Conservation (phyloP, 2,329 filamentous ascomycete species). For the Paecilomyces sp. region DNA sequence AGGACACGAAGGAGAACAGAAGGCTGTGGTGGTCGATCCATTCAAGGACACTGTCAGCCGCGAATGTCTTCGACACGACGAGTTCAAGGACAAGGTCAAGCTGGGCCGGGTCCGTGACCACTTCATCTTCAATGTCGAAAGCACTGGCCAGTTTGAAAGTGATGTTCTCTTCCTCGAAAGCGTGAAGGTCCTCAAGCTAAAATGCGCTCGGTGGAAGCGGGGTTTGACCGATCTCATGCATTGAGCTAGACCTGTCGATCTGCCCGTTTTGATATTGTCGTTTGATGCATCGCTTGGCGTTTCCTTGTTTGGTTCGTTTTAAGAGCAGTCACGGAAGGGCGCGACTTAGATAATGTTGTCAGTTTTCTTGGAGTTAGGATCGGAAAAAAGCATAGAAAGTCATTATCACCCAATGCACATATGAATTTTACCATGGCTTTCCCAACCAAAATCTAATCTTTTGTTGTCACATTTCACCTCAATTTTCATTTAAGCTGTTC, state of each 20-base stretch:
- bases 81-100: conserved; percentile 94
- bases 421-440: conserved; percentile 6
- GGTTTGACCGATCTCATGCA: conserved; percentile 37
- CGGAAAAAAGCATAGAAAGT: conserved; percentile 14
- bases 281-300: conserved; percentile 33
- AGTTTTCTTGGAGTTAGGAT: conserved; percentile 24
- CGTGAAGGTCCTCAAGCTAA: conserved; percentile 75
- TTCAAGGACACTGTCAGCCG: conserved; percentile 95
- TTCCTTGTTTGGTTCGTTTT: conserved; percentile 14
- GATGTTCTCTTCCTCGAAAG: conserved; percentile 90
- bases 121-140: conserved; percentile 96
- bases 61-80: conserved; percentile 82
- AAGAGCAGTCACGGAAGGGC: conserved; percentile 29
- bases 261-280: conserved; percentile 9
- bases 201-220: conserved; percentile 53
- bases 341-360: conserved; percentile 21
- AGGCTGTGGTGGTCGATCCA: conserved; percentile 78
- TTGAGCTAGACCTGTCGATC: conserved; percentile 12
- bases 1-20: conserved; percentile 68
- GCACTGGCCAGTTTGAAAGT: conserved; percentile 88
- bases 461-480: neutral
- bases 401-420: conserved; percentile 21
- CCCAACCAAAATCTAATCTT: neutral
- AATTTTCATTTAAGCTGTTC: neutral
- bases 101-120: conserved; percentile 85